These are phyloP conservation scores for Cajanus cajan DNA, from an alignment of 306 rosid species.

Conservation along the genomic window DNA sequence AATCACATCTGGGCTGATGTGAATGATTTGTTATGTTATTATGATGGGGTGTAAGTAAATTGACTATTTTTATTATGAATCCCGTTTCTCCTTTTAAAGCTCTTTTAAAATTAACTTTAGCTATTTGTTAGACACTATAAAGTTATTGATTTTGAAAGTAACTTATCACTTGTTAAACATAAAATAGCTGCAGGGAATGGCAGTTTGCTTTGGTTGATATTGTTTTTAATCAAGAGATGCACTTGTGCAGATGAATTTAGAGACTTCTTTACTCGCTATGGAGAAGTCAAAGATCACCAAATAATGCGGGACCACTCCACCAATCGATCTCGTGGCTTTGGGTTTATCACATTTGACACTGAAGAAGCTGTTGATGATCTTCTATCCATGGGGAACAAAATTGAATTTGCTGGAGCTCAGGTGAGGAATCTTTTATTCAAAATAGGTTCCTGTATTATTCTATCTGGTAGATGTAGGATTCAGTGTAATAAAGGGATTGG, in stretches of 20 bases:
- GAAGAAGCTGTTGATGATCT: slow-evolving; percentile 92
- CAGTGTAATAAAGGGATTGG: neutral
- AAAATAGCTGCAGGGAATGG: neutral
- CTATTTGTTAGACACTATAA: neutral
- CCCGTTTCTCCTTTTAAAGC: neutral
- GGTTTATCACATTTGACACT: slow-evolving; percentile 68
- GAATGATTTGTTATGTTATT: slow-evolving; percentile 13
- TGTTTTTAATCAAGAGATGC: slow-evolving; percentile 13
- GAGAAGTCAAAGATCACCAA: slow-evolving; percentile 81
- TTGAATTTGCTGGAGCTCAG: slow-evolving; percentile 89
- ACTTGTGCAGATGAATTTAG: slow-evolving; percentile 65
- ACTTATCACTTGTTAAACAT: neutral
- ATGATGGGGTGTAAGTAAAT: neutral
- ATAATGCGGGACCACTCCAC: slow-evolving; percentile 90
- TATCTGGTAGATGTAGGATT: neutral
- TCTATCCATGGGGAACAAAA: slow-evolving; percentile 79
- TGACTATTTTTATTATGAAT: neutral
- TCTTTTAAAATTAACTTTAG: neutral
- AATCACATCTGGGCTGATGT: neutral
- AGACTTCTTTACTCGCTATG: slow-evolving; percentile 75
- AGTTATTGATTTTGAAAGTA: neutral
- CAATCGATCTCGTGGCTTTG: slow-evolving; percentile 91
- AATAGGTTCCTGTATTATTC: neutral
- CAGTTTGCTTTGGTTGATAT: neutral
- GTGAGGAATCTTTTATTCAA: slow-evolving; percentile 42